Conservation (phyloP, 2,329 filamentous ascomycete species). For the Mycocentrospora acerina region DNA sequence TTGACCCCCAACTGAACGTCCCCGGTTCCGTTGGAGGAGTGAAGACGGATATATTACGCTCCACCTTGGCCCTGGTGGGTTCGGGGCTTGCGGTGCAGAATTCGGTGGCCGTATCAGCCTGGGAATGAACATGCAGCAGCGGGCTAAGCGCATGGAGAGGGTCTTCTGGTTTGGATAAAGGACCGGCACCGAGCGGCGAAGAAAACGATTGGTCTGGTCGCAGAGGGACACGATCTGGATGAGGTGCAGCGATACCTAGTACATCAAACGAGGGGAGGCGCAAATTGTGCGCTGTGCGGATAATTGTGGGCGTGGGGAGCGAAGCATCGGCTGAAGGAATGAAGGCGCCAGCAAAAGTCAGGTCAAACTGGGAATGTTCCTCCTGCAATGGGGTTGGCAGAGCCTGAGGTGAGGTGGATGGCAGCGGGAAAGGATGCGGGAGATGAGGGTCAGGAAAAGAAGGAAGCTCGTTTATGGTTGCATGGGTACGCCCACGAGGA, state of each 20-base stretch:
- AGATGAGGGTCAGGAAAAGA: slow-evolving; percentile 32
- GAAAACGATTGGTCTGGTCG: slow-evolving; percentile 32
- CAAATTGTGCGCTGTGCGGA: slow-evolving; percentile 42
- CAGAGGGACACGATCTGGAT: slow-evolving; percentile 43
- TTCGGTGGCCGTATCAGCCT: slow-evolving; percentile 20
- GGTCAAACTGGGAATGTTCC: slow-evolving; percentile 25
- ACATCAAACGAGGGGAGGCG: slow-evolving; percentile 57
- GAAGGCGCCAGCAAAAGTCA: slow-evolving; percentile 25
- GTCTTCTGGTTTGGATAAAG: slow-evolving; percentile 43
- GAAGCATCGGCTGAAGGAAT: slow-evolving; percentile 33
- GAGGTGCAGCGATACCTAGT: slow-evolving; percentile 52
- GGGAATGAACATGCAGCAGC: slow-evolving; percentile 19
- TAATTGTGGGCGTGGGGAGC: slow-evolving; percentile 32
- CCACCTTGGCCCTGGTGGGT: slow-evolving; percentile 24
- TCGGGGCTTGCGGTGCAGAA: slow-evolving; percentile 18
- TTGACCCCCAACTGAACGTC: slow-evolving; percentile 43
- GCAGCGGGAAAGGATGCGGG: slow-evolving; percentile 31
- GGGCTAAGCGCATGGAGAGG: slow-evolving; percentile 44
- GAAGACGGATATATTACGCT: slow-evolving; percentile 44
- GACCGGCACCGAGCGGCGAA: slow-evolving; percentile 37
- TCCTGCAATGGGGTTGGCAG: slow-evolving; percentile 30
- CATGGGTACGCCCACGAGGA: slow-evolving; percentile 7
- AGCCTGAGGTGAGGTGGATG: slow-evolving; percentile 22
- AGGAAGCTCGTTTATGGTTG: slow-evolving; percentile 15
- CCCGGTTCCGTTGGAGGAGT: slow-evolving; percentile 50